Conservation (phyloP, 1,284 basidiomycete species). For the Naganishia liquefaciens region DNA sequence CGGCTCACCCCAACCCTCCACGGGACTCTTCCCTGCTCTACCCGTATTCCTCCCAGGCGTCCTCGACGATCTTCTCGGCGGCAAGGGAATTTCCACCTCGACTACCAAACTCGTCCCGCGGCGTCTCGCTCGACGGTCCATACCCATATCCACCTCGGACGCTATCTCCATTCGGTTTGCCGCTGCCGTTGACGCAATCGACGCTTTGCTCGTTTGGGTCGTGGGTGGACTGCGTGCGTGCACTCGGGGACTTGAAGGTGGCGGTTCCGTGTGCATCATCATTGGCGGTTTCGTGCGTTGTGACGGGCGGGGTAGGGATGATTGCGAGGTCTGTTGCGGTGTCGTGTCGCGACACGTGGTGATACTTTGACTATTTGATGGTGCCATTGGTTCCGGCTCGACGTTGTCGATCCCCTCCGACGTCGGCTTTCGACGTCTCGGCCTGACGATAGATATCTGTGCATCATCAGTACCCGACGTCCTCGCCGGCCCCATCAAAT, state of each 20-base stretch:
- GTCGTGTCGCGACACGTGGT: constrained; percentile 1
- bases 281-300: background rate
- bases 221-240: background rate
- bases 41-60: background rate
- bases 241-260: constrained; percentile 1
- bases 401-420: background rate
- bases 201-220: background rate
- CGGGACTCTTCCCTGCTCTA: too few species aligned
- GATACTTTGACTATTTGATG: constrained; percentile 4
- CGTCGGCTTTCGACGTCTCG: background rate
- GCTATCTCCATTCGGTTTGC: constrained; percentile 4
- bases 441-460: constrained; percentile 4
- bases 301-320: constrained; percentile 2
- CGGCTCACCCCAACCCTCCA: background rate
- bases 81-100: constrained; percentile 6
- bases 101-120: background rate
- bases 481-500: too few species aligned
- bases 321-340: background rate
- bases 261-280: background rate
- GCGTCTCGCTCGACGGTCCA: background rate
- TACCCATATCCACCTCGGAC: too few species aligned
- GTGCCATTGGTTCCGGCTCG: background rate
- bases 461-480: background rate
- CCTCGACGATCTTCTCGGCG: background rate
- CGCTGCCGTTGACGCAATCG: background rate